Evolutionary conservation across 768 basidiomycete genomes (phyloP).

Genomic region (Hygrocybe coccinea): DNA sequence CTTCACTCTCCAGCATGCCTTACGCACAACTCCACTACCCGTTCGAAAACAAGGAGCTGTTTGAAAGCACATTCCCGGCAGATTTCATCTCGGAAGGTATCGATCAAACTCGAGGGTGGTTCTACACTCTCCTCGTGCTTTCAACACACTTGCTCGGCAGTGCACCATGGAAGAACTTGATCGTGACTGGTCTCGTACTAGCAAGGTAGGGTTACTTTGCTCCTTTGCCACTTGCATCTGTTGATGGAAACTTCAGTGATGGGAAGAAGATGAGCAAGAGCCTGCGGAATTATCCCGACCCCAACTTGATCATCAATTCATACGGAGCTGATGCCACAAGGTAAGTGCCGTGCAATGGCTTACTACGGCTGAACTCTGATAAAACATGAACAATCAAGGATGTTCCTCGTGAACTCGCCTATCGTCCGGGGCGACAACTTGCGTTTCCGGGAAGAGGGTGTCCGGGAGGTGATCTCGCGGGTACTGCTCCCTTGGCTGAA

Average conservation of each 20-base stretch:
- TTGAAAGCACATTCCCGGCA: conserved; percentile 83
- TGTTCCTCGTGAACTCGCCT: conserved; percentile 98
- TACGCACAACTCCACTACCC: conserved; percentile 97
- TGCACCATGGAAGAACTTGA: conserved; percentile 98
- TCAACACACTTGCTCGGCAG: conserved; percentile 91
- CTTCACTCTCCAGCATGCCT: conserved; percentile 78
- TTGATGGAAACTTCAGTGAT: conserved; percentile 47
- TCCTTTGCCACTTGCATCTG: background rate
- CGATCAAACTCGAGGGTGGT: conserved; percentile 99
- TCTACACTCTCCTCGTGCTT: conserved; percentile 94
- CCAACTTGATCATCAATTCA: conserved; percentile 79
- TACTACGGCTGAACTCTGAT: conserved; percentile 3
- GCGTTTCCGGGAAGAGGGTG: conserved; percentile 96
- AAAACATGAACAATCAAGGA: conserved; percentile 41
- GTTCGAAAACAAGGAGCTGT: conserved; percentile 90
- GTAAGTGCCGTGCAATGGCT: conserved; percentile 32
- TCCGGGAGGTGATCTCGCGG: conserved; percentile 93
- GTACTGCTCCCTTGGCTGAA: conserved; percentile 98
- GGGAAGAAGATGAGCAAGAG: conserved; percentile 99
- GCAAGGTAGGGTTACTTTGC: conserved; percentile 61
- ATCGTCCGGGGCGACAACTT: conserved; percentile 97
- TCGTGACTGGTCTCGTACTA: conserved; percentile 92
- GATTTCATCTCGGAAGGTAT: conserved; percentile 98
- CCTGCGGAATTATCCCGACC: conserved; percentile 94
- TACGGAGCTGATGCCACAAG: conserved; percentile 96